Base-by-base conservation (phyloP, 2,329 filamentous ascomycete species). In the Hymenoscyphus salicellus region DNA sequence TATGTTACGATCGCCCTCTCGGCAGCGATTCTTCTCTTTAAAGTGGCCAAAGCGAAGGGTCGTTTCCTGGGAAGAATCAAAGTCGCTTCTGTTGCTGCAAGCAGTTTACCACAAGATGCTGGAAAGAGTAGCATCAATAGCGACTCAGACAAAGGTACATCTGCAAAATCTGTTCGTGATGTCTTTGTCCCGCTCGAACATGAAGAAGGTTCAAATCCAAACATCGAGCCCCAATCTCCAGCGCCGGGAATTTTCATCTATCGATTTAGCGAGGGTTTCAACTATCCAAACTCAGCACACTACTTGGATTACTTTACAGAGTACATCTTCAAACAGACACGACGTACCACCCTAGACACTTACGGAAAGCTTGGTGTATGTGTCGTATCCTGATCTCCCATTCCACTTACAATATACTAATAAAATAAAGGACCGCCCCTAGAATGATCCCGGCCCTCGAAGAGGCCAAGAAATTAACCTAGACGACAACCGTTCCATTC, bases 211-310 rank as follows among this genome's bases (percentile, higher is more conserved):
- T 93, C 92, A 0, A 98, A 98, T 76, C 94, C 94, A 0, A 83
- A 89, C 32, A 83, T 98, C 57, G 84, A 89, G 11, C 81, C 96
- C n/a, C 83, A 91, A 66, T 86, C 86, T 62, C 93, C 95, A 0
- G 92, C 95, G 72, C 94, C 94, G 0, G 95, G 95, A 61, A 85
- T 99, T 69, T 97, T 98, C 78, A 96, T 98, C 74, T 98, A 96
- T 80, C 88, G 94, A 57, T 97, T 97, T 77, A 87, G 90, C 0
- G 94, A 98, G 79, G 92, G 93, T 49, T 97, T 96, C 83, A 96
- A 95, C 78, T 99, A 98, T 73, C 92, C 94, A 65, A 99, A 97
- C 71, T 92, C 93, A 23, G 91, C 92, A 72, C 89, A 92, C 75
- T 93, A 96, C 68, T 85, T 97, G 63, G 93, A 97, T 73, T 86